Base-by-base conservation (phyloP, 345 rosid species). In the Toxicodendron radicans region DNA sequence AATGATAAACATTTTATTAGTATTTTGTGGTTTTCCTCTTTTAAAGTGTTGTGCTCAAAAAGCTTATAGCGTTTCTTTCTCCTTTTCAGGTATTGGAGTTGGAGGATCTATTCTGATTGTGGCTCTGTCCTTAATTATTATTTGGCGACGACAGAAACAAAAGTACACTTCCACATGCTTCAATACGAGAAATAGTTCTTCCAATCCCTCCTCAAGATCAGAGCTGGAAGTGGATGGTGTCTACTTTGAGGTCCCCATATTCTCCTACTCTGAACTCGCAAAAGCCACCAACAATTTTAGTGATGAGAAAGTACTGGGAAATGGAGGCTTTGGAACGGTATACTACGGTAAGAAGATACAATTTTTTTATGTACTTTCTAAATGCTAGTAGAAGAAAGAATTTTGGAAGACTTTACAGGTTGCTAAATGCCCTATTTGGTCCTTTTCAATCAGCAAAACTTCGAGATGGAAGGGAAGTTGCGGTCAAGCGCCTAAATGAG, bases 251-350 rank as follows among this genome's bases (percentile, higher is more conserved):
- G 84, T 86, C 58, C 88, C 86, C 38, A 75, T 87, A 72, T 89
- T 89, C 90, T 79, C 90, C 30, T 81, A 80, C 2, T 21, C 43
- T 14, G 94, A 91, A 75, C 97, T 91, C 60, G 85, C 85, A 74
- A 76, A 85, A 81, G 91, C 92, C 12, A 89, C 97, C 35, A 64
- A 82, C 66, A 71, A 85, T 74, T 91, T 87, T 38, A 79, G 80
- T 18, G 54, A 66, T 72, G 81, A 79, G 0, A 81, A 81, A 63
- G 80, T 83, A 73, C 83, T 91, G 10, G 97, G 94, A 68, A 91
- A 86, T 79, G 94, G 97, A 54, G 97, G 97, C 32, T 89, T 79
- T 68, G 97, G 97, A 66, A 84, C 87, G 17, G 97, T 91, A 0
- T 89, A 87, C 76, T 64, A 82, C 56, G 97, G 94, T 91, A 79